phyloP scores from a whole-genome alignment of 192 early-diverging fungal species.

The Coemansia reversa region DNA sequence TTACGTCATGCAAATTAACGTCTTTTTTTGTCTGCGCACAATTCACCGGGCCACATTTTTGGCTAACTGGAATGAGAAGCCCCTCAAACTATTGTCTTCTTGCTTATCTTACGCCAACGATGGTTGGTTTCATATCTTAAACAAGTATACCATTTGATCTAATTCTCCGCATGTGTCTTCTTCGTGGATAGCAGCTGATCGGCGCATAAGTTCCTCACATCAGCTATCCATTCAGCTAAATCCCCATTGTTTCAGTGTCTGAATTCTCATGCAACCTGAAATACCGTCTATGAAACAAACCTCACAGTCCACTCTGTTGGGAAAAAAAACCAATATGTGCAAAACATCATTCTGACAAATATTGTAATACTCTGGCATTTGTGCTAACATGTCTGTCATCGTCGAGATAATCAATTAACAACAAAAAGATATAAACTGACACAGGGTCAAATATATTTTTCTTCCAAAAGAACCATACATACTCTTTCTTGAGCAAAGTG shows the following conservation, averaged over 20 bases:
- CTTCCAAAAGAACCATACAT: too few relatives aligned
- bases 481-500: too few relatives aligned
- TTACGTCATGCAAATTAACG: not conserved
- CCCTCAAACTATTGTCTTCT: not conserved
- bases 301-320: not conserved
- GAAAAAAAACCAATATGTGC: not conserved
- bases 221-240: not conserved
- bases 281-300: not conserved
- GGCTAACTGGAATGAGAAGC: not conserved
- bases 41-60: not conserved
- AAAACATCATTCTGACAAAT: not conserved
- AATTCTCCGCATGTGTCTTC: not conserved
- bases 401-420: too few relatives aligned
- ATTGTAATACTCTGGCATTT: not conserved
- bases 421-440: too few relatives aligned
- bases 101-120: not conserved
- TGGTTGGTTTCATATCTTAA: not conserved
- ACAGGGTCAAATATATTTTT: too few relatives aligned
- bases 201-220: not conserved
- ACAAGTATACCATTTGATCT: not conserved
- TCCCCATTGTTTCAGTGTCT: not conserved
- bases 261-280: not conserved
- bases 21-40: not conserved
- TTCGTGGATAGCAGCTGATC: not conserved
- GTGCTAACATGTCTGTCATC: not conserved